Percentiles rank a stretch among this genome's conserved stretches.
phyloP scores from a whole-genome alignment of 2,329 filamentous ascomycete species.

The Diaporthe ampelina region DNA sequence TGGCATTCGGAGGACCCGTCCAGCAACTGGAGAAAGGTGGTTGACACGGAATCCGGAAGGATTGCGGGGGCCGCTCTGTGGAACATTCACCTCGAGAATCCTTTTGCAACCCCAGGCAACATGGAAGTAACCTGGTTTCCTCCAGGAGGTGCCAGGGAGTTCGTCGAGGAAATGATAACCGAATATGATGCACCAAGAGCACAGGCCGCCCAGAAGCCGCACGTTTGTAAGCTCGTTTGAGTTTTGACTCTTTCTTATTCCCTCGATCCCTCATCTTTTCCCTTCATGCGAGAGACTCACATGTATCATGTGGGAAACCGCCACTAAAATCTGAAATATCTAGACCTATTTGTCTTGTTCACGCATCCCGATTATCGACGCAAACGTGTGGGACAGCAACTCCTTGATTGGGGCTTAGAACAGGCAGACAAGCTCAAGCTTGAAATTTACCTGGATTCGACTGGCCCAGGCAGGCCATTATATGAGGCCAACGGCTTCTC shows the following conservation, averaged over 20 bases:
- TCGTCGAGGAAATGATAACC: constrained; percentile 43
- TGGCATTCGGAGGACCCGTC: constrained; percentile 47
- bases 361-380: constrained; percentile 46
- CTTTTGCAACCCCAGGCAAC: constrained; percentile 43
- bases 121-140: constrained; percentile 51
- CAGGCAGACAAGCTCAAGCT: constrained; percentile 45
- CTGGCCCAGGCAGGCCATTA: constrained; percentile 42
- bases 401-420: constrained; percentile 46
- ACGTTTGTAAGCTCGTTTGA: constrained; percentile 15
- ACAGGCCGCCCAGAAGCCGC: constrained; percentile 18
- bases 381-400: constrained; percentile 44
- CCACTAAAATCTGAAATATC: neutral
- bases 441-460: constrained; percentile 46
- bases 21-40: constrained; percentile 50
- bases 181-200: constrained; percentile 22
- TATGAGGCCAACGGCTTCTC: constrained; percentile 45
- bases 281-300: neutral
- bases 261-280: neutral
- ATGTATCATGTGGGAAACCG: too few species aligned
- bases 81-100: constrained; percentile 49
- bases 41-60: constrained; percentile 47
- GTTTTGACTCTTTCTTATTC: neutral
- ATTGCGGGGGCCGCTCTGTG: constrained; percentile 49
- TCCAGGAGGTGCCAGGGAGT: constrained; percentile 44
- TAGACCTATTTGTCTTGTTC: constrained; percentile 47